Base-by-base conservation (phyloP, 176 grass and related monocot species). In the Oryza longistaminata region DNA sequence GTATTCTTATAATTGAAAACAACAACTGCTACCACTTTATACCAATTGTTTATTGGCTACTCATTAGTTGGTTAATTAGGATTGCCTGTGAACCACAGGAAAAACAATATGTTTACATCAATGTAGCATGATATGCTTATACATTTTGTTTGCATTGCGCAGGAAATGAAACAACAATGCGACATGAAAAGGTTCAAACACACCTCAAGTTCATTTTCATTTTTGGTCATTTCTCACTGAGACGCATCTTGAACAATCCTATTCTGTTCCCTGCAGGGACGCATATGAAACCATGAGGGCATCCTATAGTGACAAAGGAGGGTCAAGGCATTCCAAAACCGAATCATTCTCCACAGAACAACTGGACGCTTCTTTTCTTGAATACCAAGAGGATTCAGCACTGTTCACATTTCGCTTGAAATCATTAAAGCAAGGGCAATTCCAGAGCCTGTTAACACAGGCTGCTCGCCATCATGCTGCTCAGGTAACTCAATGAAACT, bases 361-460 rank as follows among this genome's bases (percentile, higher is more conserved):
- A 85, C 74, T 97, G 65, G 84, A 88, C 79, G 80, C 53, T 64
- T 86, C 92, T 74, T 77, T 90, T 31, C 52, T 80, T 45, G 90
- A 95, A 53, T 97, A 94, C 75, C 86, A 93, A 86, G 92, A 97
- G 58, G 91, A 93, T 84, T 89, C 90, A 3, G 78, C 92, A 15
- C 74, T 93, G 62, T 97, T 97, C 76, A 81, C 91, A 76, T 95
- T 95, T 85, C 90, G 95, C 66, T 84, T 95, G 74, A 95, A 98
- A 87, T 98, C 95, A 24, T 84, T 98, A 77, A 92, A 93, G 85
- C 95, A 98, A 93, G 95, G 93, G 25, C 95, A 95, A 82, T 93
- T 89, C 26, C 88, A 90, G 64, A 98, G 95, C 79, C 89, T 95
- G 70, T 82, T 95, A 39, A 98, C 92, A 61, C 95, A 95, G 77